A percentile compares a stretch with the other conserved stretches of the same genome.
These are phyloP conservation scores for Rhizophora apiculata DNA, from an alignment of 345 rosid species.

Conservation along the genomic window DNA sequence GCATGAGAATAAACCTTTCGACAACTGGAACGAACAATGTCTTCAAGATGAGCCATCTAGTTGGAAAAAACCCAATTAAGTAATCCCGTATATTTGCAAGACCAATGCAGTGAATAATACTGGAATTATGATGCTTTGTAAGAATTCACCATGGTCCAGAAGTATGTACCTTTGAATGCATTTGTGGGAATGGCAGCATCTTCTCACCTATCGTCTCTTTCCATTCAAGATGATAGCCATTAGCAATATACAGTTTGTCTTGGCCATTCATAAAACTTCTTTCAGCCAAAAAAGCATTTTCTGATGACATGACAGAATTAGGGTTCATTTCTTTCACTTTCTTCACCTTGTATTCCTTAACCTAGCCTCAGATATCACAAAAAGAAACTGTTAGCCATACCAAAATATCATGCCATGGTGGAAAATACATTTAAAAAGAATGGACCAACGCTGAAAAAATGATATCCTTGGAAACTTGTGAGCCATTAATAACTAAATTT, in stretches of 20 bases:
- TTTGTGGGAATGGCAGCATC: constrained; percentile 21
- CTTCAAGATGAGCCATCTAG: constrained; percentile 44
- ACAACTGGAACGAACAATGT: constrained; percentile 46
- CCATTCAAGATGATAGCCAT: constrained; percentile 41
- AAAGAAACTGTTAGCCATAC: neutral
- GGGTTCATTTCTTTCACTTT: constrained; percentile 42
- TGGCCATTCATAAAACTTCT: constrained; percentile 43
- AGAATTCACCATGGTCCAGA: neutral
- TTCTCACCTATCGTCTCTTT: constrained; percentile 28
- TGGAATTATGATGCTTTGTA: neutral
- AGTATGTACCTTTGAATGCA: constrained; percentile 37
- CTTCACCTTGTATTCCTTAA: constrained; percentile 50
- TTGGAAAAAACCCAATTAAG: constrained; percentile 24
- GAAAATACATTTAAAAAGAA: constrained; percentile 6
- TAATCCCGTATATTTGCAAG: constrained; percentile 2
- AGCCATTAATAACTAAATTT: neutral
- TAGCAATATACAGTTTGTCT: constrained; percentile 19
- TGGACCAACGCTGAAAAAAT: neutral
- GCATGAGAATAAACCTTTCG: constrained; percentile 62
- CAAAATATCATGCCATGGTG: constrained; percentile 4
- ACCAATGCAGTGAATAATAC: neutral
- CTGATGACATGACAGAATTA: constrained; percentile 39
- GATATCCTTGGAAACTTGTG: neutral
- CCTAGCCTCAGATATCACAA: constrained; percentile 32
- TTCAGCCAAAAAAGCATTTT: constrained; percentile 56